Percentiles rank a stretch among this genome's conserved stretches.
Evolutionary conservation across 2,329 filamentous ascomycete species (phyloP).

Genomic region (Fusarium palustre): DNA sequence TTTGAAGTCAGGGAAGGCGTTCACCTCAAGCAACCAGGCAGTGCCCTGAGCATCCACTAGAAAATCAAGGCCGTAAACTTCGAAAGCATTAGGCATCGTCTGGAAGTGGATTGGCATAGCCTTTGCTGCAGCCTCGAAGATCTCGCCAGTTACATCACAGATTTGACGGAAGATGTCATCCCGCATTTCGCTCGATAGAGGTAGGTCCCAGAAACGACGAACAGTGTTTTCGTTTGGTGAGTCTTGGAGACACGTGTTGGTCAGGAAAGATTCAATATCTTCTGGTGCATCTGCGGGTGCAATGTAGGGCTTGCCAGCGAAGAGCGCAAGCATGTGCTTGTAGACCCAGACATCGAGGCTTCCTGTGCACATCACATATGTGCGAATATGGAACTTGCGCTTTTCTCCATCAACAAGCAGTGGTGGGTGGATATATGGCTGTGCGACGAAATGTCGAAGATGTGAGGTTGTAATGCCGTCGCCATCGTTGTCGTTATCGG

Average conservation of each 20-base stretch:
- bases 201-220: slow-evolving; percentile 78
- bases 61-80: slow-evolving; percentile 93
- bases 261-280: slow-evolving; percentile 80
- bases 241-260: slow-evolving; percentile 93
- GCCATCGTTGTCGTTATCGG: slow-evolving; percentile 51
- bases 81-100: slow-evolving; percentile 86
- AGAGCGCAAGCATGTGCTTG: slow-evolving; percentile 90
- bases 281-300: slow-evolving; percentile 67
- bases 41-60: slow-evolving; percentile 75
- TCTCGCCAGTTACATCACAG: slow-evolving; percentile 75
- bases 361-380: slow-evolving; percentile 87
- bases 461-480: slow-evolving; percentile 84
- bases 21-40: slow-evolving; percentile 88
- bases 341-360: slow-evolving; percentile 87
- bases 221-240: slow-evolving; percentile 72
- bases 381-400: slow-evolving; percentile 94
- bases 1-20: slow-evolving; percentile 95
- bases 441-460: slow-evolving; percentile 93
- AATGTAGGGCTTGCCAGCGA: slow-evolving; percentile 80
- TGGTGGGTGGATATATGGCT: slow-evolving; percentile 93
- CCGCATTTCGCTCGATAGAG: slow-evolving; percentile 64
- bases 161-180: slow-evolving; percentile 78
- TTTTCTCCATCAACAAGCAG: slow-evolving; percentile 72
- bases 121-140: slow-evolving; percentile 87
- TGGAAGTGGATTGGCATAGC: slow-evolving; percentile 94